These are phyloP conservation scores for Cadophora gregata DNA, from an alignment of 2,329 filamentous ascomycete species.

Conservation along the genomic window DNA sequence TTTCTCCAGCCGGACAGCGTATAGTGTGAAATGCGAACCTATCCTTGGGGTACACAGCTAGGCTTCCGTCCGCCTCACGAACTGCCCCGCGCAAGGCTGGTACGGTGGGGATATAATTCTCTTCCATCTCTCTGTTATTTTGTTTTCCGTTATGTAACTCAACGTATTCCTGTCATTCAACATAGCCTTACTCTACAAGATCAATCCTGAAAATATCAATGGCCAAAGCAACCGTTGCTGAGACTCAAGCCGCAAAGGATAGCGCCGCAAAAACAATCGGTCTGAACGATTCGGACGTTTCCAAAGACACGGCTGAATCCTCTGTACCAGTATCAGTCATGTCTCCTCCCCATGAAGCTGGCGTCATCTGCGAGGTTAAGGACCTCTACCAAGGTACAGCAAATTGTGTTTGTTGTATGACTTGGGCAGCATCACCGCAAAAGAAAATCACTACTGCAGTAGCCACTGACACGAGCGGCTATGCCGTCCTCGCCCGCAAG, in stretches of 20 bases:
- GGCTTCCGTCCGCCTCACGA: slow-evolving; percentile 4
- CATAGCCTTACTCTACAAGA: not conserved
- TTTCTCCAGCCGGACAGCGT: not conserved
- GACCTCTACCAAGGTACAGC: slow-evolving; percentile 18
- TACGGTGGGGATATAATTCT: not conserved
- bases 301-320: not conserved
- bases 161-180: too few relatives aligned
- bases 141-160: not conserved
- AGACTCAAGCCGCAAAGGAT: not conserved
- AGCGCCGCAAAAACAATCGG: not conserved
- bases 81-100: slow-evolving; percentile 4
- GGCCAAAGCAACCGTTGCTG: slow-evolving; percentile 1
- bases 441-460: slow-evolving; percentile 18
- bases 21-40: not conserved
- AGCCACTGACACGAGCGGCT: slow-evolving; percentile 20
- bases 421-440: slow-evolving; percentile 19
- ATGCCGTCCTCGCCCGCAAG: slow-evolving; percentile 21
- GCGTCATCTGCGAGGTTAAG: slow-evolving; percentile 19
- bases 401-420: slow-evolving; percentile 24
- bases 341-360: slow-evolving; percentile 5
- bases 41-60: not conserved
- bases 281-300: not conserved
- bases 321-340: not conserved
- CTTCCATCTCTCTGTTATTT: not conserved
- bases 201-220: not conserved